Evolutionary conservation across 2,329 filamentous ascomycete genomes (phyloP).

Genomic region (Pseudocercospora eumusae): DNA sequence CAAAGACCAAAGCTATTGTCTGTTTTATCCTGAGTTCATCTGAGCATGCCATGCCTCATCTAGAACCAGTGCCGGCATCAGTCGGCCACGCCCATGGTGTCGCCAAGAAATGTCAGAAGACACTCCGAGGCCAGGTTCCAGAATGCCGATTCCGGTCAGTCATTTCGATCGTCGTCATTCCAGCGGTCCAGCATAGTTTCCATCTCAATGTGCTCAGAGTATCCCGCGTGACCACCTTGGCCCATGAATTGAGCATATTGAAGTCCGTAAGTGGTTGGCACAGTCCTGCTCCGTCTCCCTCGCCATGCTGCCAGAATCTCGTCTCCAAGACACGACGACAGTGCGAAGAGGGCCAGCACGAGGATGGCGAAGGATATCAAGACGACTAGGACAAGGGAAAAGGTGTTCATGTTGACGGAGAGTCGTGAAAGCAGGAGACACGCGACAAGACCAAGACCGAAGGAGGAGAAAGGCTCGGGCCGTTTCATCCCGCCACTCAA

Average conservation of each 20-base stretch:
- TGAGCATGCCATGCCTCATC: no score
- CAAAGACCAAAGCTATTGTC: no score
- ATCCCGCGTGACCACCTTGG: slow-evolving; percentile 54
- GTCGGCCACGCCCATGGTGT: no score
- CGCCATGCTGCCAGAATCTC: slow-evolving; percentile 52
- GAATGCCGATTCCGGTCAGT: slow-evolving; percentile 1
- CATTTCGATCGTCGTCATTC: slow-evolving; percentile 4
- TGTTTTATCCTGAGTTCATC: no score
- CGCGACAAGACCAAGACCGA: background rate
- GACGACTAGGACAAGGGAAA: slow-evolving; percentile 29
- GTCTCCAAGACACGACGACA: slow-evolving; percentile 59
- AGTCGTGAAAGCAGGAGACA: background rate
- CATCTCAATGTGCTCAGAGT: slow-evolving; percentile 65
- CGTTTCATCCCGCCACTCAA: background rate
- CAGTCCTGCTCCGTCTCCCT: slow-evolving; percentile 46
- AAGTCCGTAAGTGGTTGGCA: slow-evolving; percentile 52
- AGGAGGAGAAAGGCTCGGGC: background rate
- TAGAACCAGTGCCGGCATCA: no score
- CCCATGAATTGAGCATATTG: slow-evolving; percentile 59
- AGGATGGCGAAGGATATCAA: slow-evolving; percentile 32
- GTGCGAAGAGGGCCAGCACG: slow-evolving; percentile 50
- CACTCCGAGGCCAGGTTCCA: no score
- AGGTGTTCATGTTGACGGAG: slow-evolving; percentile 25
- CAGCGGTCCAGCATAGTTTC: slow-evolving; percentile 57
- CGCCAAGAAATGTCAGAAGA: no score